These are phyloP conservation scores for Lachancea thermotolerans DNA, from an alignment of 805 yeast species.

Conservation along the genomic window DNA sequence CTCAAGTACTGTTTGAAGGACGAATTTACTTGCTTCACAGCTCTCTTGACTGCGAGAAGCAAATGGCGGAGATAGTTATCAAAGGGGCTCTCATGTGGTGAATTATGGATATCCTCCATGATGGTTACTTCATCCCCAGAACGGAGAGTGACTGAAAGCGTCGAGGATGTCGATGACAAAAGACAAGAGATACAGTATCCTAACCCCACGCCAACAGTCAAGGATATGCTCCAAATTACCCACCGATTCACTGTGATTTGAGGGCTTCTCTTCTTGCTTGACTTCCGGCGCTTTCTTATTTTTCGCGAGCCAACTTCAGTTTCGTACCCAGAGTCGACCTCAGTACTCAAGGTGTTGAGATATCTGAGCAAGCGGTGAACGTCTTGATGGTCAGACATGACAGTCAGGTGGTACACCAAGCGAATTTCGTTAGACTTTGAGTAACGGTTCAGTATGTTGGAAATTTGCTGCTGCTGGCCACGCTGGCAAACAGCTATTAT, in stretches of 20 bases:
- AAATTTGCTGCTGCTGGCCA: conserved; percentile 25
- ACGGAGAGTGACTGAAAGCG: neutral
- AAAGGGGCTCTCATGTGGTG: conserved; percentile 5
- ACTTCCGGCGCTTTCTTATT: conserved; percentile 6
- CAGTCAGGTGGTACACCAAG: conserved; percentile 22
- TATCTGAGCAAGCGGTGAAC: conserved; percentile 17
- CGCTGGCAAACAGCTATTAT: conserved; percentile 25
- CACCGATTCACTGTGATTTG: conserved; percentile 10
- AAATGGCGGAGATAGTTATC: conserved; percentile 16
- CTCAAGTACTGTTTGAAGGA: conserved; percentile 15
- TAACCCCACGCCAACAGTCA: conserved; percentile 28
- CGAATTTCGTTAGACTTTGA: conserved; percentile 17
- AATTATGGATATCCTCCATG: conserved; percentile 10
- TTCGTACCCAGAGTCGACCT: conserved; percentile 12
- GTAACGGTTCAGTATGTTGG: conserved; percentile 19
- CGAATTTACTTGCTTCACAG: conserved; percentile 15
- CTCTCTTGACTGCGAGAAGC: conserved; percentile 12
- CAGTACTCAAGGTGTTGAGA: conserved; percentile 13
- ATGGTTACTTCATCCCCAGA: conserved; percentile 7
- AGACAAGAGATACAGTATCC: conserved; percentile 26
- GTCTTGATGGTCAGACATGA: conserved; percentile 19
- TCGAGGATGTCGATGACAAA: conserved; percentile 9
- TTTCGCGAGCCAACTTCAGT: conserved; percentile 9
- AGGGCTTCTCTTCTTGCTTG: conserved; percentile 2
- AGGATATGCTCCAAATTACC: conserved; percentile 24